Percentiles rank a stretch among this genome's conserved stretches.
These are phyloP conservation scores for Botrytis medusae DNA, from an alignment of 2,329 filamentous ascomycete genomes.

Conservation along the genomic window DNA sequence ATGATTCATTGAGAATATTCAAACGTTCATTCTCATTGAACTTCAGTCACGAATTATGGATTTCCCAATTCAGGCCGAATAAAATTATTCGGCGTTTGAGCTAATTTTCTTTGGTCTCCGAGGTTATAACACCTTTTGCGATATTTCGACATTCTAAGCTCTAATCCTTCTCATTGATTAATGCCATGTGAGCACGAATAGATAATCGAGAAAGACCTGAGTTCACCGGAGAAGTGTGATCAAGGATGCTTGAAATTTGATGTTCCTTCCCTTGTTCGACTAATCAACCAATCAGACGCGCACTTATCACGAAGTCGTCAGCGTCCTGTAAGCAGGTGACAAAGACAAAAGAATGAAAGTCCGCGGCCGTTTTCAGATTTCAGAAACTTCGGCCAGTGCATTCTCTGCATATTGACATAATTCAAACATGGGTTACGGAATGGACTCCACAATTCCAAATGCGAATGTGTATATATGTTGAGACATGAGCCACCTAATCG, in stretches of 20 bases:
- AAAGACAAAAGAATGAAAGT: slow-evolving; percentile 4
- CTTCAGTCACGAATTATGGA: background rate
- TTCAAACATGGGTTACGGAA: background rate
- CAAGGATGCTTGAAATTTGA: background rate
- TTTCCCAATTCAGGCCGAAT: background rate
- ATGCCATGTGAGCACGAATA: background rate
- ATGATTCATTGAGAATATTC: too few species aligned
- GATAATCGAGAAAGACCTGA: background rate
- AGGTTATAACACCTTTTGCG: background rate
- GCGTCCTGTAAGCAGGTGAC: background rate
- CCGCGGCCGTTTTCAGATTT: background rate
- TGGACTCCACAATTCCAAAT: background rate
- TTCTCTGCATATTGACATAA: background rate
- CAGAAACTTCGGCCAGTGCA: background rate
- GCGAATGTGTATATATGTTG: background rate
- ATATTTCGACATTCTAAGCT: background rate
- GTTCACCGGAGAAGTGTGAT: background rate
- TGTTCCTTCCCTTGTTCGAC: background rate
- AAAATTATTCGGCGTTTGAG: background rate
- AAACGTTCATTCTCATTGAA: background rate
- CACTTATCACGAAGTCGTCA: background rate
- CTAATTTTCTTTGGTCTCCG: background rate
- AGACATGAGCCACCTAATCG: slow-evolving; percentile 11
- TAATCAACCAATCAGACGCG: background rate
- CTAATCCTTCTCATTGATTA: background rate